Evolutionary conservation across 371 early-diverging fungal genomes (phyloP).

Genomic region (Mucor plumbeus): DNA sequence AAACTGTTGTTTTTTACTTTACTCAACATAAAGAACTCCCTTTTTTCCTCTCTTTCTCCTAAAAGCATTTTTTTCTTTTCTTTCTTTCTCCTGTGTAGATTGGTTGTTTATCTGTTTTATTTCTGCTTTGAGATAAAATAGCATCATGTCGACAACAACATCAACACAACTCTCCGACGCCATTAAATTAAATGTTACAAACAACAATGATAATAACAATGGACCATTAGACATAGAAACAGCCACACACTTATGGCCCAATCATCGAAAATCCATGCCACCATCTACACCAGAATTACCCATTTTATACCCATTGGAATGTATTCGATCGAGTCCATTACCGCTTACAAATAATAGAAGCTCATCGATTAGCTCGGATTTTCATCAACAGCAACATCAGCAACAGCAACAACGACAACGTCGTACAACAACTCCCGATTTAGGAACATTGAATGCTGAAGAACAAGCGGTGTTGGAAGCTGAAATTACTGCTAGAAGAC

Average conservation of each 20-base stretch:
- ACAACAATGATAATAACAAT: background rate
- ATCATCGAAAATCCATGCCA: background rate
- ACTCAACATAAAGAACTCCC: background rate
- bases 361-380: conserved; percentile 1
- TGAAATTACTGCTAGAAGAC: conserved; percentile 46
- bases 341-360: background rate
- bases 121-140: background rate
- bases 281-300: background rate
- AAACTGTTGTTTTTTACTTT: background rate
- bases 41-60: background rate
- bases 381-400: background rate
- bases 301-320: conserved; percentile 12
- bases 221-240: background rate
- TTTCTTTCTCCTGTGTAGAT: background rate
- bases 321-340: conserved; percentile 18
- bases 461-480: conserved; percentile 43
- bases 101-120: background rate
- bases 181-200: background rate
- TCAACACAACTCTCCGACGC: conserved; percentile 1
- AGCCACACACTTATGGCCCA: background rate
- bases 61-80: background rate
- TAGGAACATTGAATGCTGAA: conserved; percentile 42
- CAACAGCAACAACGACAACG: conserved; percentile 1
- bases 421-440: conserved; percentile 31
- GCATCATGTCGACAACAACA: background rate